phyloP scores from a whole-genome alignment of 768 basidiomycete genomes.

The Lenzites betulinus region DNA sequence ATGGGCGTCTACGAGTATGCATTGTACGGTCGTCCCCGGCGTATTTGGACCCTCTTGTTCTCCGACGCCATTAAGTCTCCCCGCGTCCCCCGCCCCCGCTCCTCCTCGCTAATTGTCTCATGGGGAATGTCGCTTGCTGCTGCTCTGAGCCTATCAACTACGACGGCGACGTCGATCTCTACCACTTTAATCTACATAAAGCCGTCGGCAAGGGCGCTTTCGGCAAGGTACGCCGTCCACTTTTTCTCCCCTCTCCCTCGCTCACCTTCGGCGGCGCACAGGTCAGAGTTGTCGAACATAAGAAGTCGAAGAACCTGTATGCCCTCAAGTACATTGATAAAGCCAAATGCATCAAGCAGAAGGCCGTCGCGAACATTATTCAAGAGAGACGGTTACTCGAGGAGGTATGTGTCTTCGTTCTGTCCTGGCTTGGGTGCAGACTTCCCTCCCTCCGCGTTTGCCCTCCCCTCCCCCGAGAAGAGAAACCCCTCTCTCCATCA shows the following conservation, averaged over 20 bases:
- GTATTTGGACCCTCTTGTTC: conserved; percentile 32
- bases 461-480: neutral
- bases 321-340: conserved; percentile 99
- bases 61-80: conserved; percentile 22
- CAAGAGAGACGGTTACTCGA: conserved; percentile 92
- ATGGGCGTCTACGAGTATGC: conserved; percentile 10
- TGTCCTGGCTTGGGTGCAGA: conserved; percentile 13
- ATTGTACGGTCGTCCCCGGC: neutral
- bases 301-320: conserved; percentile 87
- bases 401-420: conserved; percentile 55
- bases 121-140: conserved; percentile 34
- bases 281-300: conserved; percentile 98
- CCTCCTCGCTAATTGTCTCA: conserved; percentile 20
- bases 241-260: neutral
- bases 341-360: conserved; percentile 85
- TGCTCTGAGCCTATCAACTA: conserved; percentile 53
- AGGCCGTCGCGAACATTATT: conserved; percentile 89
- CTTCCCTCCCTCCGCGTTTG: neutral
- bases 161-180: conserved; percentile 73
- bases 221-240: conserved; percentile 77
- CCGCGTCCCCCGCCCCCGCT: conserved; percentile 13
- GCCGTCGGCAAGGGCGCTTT: conserved; percentile 98
- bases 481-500: neutral
- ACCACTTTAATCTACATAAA: conserved; percentile 94
- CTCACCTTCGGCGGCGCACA: conserved; percentile 33